These are phyloP conservation scores for Amauroascus niger DNA, from an alignment of 2,329 filamentous ascomycete species.

Conservation along the genomic window DNA sequence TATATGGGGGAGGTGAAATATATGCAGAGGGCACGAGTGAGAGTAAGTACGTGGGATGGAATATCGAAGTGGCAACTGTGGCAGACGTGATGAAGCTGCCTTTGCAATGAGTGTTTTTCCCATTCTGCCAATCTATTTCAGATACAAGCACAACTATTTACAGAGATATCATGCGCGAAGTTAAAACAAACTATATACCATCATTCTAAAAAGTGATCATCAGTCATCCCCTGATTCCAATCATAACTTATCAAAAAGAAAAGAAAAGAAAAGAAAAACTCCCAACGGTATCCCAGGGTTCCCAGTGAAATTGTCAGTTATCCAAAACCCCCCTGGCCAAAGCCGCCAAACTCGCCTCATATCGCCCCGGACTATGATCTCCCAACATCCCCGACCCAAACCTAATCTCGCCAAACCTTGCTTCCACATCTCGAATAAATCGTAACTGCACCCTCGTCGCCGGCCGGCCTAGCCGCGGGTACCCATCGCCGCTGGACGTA, in stretches of 20 bases:
- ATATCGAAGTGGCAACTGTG: no score
- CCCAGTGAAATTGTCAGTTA: conserved; percentile 24
- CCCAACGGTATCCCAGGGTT: neutral
- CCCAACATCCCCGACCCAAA: conserved; percentile 66
- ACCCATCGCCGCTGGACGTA: conserved; percentile 31
- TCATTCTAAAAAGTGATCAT: no score
- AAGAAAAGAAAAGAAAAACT: neutral
- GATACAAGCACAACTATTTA: no score
- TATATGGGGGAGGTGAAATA: no score
- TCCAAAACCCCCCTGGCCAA: conserved; percentile 42
- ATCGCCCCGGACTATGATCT: conserved; percentile 65
- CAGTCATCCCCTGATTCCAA: neutral
- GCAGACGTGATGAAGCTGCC: no score
- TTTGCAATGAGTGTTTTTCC: no score
- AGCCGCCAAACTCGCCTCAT: conserved; percentile 59
- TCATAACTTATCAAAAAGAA: neutral
- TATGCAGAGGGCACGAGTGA: no score
- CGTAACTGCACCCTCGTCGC: conserved; percentile 60
- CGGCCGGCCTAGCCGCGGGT: conserved; percentile 48
- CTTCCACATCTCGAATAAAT: conserved; percentile 62
- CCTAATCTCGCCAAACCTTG: conserved; percentile 57
- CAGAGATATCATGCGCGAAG: no score
- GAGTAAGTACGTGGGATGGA: no score
- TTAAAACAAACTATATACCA: no score
- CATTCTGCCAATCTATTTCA: no score